Percentiles rank a stretch among this genome's conserved stretches.
Evolutionary conservation across 345 rosid species (phyloP).

Genomic region (Carallia pectinifolia): DNA sequence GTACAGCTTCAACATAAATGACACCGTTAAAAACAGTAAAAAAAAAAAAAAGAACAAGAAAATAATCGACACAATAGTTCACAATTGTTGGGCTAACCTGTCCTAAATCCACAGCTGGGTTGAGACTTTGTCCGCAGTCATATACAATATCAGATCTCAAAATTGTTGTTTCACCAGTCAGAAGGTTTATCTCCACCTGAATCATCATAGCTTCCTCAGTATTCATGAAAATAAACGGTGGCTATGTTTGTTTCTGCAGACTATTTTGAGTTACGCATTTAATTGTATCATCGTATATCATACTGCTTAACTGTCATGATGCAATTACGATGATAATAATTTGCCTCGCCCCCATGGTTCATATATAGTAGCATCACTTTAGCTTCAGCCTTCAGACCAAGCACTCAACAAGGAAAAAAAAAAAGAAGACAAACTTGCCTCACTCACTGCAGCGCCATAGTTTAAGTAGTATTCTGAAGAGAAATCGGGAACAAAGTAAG

Average conservation of each 20-base stretch:
- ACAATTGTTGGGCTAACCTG: slow-evolving; percentile 50
- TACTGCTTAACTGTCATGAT: no score
- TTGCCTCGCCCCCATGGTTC: not conserved
- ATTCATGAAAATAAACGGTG: no score
- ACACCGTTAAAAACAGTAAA: no score
- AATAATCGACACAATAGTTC: no score
- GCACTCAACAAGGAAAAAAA: no score
- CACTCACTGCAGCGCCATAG: slow-evolving; percentile 91
- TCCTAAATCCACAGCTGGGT: slow-evolving; percentile 96
- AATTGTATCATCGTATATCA: no score
- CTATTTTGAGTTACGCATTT: no score
- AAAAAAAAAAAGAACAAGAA: no score
- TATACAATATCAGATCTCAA: slow-evolving; percentile 76
- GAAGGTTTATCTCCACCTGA: slow-evolving; percentile 87
- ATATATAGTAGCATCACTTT: not conserved
- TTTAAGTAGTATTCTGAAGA: slow-evolving; percentile 61
- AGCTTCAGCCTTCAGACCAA: not conserved
- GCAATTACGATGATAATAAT: no score
- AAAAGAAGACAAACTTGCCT: slow-evolving; percentile 52
- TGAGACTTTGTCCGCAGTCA: slow-evolving; percentile 94
- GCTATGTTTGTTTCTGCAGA: no score
- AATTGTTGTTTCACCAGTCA: slow-evolving; percentile 73
- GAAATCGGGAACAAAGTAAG: slow-evolving; percentile 55
- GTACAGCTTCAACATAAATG: no score
- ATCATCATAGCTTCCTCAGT: slow-evolving; percentile 3